Percentiles rank a stretch among this genome's conserved stretches.
Evolutionary conservation across 495 filamentous ascomycete species (phyloP).

Genomic region (Chaetomidium leptoderma): DNA sequence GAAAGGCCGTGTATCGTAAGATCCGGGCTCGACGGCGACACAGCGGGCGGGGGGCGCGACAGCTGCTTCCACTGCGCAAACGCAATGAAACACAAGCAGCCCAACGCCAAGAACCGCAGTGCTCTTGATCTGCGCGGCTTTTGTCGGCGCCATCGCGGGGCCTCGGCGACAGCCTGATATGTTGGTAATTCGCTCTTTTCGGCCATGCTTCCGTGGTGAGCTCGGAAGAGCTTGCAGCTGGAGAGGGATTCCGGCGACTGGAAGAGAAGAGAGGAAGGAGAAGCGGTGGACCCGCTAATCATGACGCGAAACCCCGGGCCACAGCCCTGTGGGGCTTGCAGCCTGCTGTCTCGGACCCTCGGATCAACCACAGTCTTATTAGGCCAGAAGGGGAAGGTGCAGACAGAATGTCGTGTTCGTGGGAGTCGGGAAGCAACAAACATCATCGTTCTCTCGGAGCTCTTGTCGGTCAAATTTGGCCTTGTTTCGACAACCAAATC

Average conservation of each 20-base stretch:
- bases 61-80: constrained; percentile 48
- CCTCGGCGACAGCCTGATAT: constrained; percentile 15
- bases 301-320: neutral
- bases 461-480: no score
- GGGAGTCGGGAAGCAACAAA: no score
- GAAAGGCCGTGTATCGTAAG: constrained; percentile 32
- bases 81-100: constrained; percentile 43
- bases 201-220: constrained; percentile 20
- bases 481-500: no score
- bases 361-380: neutral
- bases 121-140: constrained; percentile 34
- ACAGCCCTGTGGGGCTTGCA: neutral
- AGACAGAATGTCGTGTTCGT: neutral
- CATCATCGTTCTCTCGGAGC: no score
- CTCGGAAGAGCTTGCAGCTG: neutral
- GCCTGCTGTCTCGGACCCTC: neutral
- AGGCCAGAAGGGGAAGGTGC: neutral
- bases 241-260: constrained; percentile 1
- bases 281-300: neutral
- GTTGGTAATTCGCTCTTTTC: constrained; percentile 25
- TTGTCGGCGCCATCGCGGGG: constrained; percentile 22
- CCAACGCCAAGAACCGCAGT: constrained; percentile 33
- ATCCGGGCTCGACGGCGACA: constrained; percentile 6
- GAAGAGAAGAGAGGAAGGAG: neutral
- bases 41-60: constrained; percentile 9